Conservation (phyloP, 1,139 yeast species). For the Scheffersomyces cryptocercus region DNA sequence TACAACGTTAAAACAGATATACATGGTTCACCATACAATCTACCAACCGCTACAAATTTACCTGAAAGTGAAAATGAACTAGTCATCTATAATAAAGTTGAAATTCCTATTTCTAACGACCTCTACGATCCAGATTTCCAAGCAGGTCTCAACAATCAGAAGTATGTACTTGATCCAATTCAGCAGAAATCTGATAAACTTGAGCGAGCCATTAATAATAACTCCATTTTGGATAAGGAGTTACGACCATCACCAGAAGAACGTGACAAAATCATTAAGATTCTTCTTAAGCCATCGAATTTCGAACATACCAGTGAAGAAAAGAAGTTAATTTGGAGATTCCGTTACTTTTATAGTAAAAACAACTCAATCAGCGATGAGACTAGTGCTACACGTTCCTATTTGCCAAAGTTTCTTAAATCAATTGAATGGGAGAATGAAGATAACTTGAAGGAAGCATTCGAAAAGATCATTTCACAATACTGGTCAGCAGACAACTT, state of each 20-base stretch:
- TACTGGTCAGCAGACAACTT: slow-evolving; percentile 64
- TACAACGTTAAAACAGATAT: slow-evolving; percentile 11
- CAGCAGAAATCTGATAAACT: slow-evolving; percentile 83
- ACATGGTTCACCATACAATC: neutral
- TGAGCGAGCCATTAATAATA: slow-evolving; percentile 75
- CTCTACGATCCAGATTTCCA: slow-evolving; percentile 46
- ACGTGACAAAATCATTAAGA: slow-evolving; percentile 69
- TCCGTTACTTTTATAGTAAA: slow-evolving; percentile 79
- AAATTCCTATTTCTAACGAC: slow-evolving; percentile 26
- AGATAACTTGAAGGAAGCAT: slow-evolving; percentile 74
- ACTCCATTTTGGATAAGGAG: slow-evolving; percentile 77
- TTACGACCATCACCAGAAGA: slow-evolving; percentile 85
- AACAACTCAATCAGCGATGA: slow-evolving; percentile 38
- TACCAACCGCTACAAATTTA: slow-evolving; percentile 14
- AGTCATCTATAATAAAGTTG: slow-evolving; percentile 36
- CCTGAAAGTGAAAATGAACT: slow-evolving; percentile 17
- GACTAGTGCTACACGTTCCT: slow-evolving; percentile 43
- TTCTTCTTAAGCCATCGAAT: slow-evolving; percentile 79
- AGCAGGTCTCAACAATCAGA: slow-evolving; percentile 6
- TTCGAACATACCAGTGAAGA: slow-evolving; percentile 80
- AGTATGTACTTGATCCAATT: slow-evolving; percentile 65
- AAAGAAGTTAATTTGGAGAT: slow-evolving; percentile 89
- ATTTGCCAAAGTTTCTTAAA: slow-evolving; percentile 81
- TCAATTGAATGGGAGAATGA: slow-evolving; percentile 89
- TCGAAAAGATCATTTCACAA: slow-evolving; percentile 51